These are phyloP conservation scores for Ochromonadaceae sp. DNA, from an alignment of 352 stramenopile species.

Conservation along the genomic window DNA sequence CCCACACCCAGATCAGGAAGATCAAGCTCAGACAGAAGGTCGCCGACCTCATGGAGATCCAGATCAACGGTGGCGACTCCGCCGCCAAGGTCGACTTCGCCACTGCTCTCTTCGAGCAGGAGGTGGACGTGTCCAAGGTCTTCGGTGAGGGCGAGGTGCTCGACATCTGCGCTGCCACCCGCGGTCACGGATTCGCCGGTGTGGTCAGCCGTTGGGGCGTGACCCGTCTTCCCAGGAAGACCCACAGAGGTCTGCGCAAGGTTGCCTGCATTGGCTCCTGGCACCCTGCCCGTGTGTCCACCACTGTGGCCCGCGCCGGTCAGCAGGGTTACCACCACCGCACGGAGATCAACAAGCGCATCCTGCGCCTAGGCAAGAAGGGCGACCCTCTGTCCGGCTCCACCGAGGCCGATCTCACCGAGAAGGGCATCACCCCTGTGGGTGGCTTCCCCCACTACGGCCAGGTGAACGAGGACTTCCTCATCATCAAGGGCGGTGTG, in stretches of 20 bases:
- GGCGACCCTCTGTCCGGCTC: constrained; percentile 81
- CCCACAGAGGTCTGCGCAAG: constrained; percentile 99
- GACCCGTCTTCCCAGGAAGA: constrained; percentile 97
- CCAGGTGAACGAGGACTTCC: constrained; percentile 93
- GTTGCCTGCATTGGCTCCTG: constrained; percentile 99
- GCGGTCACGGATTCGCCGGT: constrained; percentile 96
- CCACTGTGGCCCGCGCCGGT: constrained; percentile 94
- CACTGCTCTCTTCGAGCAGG: constrained; percentile 97
- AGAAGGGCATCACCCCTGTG: constrained; percentile 98
- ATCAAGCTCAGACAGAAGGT: constrained; percentile 99
- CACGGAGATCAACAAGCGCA: constrained; percentile 99
- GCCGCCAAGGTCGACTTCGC: constrained; percentile 98
- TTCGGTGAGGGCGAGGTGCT: constrained; percentile 82
- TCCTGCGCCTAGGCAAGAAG: constrained; percentile 95
- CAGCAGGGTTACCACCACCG: constrained; percentile 99
- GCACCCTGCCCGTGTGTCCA: constrained; percentile 96
- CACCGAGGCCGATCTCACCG: constrained; percentile 97
- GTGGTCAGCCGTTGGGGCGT: constrained; percentile 99
- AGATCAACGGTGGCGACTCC: constrained; percentile 95
- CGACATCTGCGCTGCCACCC: constrained; percentile 95
- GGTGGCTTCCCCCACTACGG: constrained; percentile 99
- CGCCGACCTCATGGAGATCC: constrained; percentile 98
- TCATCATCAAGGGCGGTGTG: constrained; percentile 98
- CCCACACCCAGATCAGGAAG: constrained; percentile 98
- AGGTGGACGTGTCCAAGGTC: constrained; percentile 87